Evolutionary conservation across 352 stramenopile species (phyloP), one percentile per base, ranked within the genome.

Genomic region (Phytophthora fragariaefolia): DNA sequence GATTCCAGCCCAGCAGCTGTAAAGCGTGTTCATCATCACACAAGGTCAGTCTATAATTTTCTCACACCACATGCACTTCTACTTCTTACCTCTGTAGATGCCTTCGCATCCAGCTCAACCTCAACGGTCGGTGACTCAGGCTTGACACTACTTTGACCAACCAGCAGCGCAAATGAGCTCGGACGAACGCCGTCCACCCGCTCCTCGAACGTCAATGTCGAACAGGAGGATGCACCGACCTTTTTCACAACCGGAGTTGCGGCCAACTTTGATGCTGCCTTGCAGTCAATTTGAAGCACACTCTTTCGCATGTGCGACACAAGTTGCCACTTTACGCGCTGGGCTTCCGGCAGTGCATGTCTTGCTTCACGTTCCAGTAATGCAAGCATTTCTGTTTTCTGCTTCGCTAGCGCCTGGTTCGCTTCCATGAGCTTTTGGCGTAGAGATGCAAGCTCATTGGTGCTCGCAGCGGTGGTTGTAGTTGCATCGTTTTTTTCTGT

Each of bases 351-450:
- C 0, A 88, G 58, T 5, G 80, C 75, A 56, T 91, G 82, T 20
- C 84, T 80, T 49, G 82, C 60, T 50, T 93, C 84, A 5, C 72
- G 80, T 48, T 93, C 84, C 66, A 90, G 77, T 20, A 91, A 69
- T 20, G 78, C 71, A 40, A 93, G 56, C 55, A 91, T 84, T 50
- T 90, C 82, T 2, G 80, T 83, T 30, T 91, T 77, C 57, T 89
- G 80, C 15, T 80, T 77, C 10, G 79, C 80, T 23, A 93, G 65
- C 5, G 80, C 71, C 27, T 91, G 79, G 7, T 93, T 90, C 17
- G 84, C 73, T 34, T 93, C 80, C 23, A 91, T 54, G 2, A 93
- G 69, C 46, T 93, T 87, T 48, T 86, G 79, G 15, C 82, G 76
- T 32, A 93, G 54, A 8, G 79, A 62, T 34, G 74, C 72, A n/a